Evolutionary conservation across 176 grass and related monocot genomes (phyloP).

Genomic region (Raddia distichophylla): DNA sequence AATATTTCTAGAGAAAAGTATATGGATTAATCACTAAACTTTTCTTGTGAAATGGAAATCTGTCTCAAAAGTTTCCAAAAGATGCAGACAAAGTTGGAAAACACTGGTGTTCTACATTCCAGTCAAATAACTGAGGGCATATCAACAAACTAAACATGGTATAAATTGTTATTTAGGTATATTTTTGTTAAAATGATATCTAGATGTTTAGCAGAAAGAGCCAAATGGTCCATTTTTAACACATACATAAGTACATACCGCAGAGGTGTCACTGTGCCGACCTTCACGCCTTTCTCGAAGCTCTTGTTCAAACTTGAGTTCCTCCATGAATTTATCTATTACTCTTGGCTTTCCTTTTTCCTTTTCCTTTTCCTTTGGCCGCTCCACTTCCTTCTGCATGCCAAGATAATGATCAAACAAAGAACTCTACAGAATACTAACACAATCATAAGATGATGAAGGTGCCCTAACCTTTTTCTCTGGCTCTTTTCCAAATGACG

Average conservation of each 20-base stretch:
- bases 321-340: constrained; percentile 98
- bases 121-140: constrained; percentile 17
- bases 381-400: constrained; percentile 81
- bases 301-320: constrained; percentile 95
- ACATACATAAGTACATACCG: constrained; percentile 52
- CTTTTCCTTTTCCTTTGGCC: constrained; percentile 79
- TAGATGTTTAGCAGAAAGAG: not conserved
- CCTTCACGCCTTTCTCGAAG: constrained; percentile 83
- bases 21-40: constrained; percentile 17
- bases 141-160: constrained; percentile 30
- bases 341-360: constrained; percentile 87
- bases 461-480: constrained; percentile 78
- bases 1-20: constrained; percentile 32
- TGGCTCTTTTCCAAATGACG: constrained; percentile 79
- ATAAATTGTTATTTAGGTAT: not conserved
- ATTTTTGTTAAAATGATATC: not conserved
- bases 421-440: constrained; percentile 25
- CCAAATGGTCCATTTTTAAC: constrained; percentile 19
- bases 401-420: constrained; percentile 31
- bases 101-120: not conserved
- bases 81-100: not conserved
- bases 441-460: constrained; percentile 18
- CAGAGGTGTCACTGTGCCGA: constrained; percentile 69
- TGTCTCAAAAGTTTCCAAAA: not conserved
- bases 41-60: constrained; percentile 24